A percentile compares a stretch with the other conserved stretches of the same genome.
Conservation (phyloP, 257 asterid species). For the Ballota nigra region DNA sequence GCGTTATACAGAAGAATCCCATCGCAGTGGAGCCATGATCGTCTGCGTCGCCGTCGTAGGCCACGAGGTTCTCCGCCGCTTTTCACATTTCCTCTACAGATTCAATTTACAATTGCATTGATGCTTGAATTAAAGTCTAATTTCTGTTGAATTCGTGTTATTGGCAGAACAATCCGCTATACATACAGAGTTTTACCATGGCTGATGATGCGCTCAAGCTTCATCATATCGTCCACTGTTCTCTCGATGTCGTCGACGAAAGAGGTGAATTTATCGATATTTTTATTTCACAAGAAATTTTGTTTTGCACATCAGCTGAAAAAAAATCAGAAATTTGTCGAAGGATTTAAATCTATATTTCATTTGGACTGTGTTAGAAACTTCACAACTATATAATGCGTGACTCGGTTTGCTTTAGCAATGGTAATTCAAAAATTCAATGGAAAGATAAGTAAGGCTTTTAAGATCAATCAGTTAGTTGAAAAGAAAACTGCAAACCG, state of each 20-base stretch:
- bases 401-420: not conserved
- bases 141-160: too few species aligned
- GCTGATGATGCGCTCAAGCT: constrained; percentile 96
- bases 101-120: not conserved
- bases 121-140: not conserved
- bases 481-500: not conserved
- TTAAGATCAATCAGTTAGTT: too few species aligned
- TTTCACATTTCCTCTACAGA: not conserved
- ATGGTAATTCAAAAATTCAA: not conserved
- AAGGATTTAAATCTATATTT: not conserved
- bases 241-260: constrained; percentile 96
- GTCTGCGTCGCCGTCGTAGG: constrained; percentile 99
- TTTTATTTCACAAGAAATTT: constrained; percentile 5
- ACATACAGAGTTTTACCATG: constrained; percentile 91
- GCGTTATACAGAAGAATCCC: not conserved
- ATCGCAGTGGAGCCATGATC: constrained; percentile 48
- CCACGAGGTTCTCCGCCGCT: constrained; percentile 72
- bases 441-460: too few species aligned
- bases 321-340: too few species aligned
- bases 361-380: constrained; percentile 14
- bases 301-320: constrained; percentile 10
- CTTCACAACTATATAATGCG: too few species aligned
- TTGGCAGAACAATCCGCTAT: constrained; percentile 89
- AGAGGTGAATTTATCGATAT: constrained; percentile 48
- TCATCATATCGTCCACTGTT: constrained; percentile 96